A percentile compares a stretch with the other conserved stretches of the same genome.
These are phyloP conservation scores for Hirsutella minnesotensis DNA, from an alignment of 2,329 filamentous ascomycete species.

Conservation along the genomic window DNA sequence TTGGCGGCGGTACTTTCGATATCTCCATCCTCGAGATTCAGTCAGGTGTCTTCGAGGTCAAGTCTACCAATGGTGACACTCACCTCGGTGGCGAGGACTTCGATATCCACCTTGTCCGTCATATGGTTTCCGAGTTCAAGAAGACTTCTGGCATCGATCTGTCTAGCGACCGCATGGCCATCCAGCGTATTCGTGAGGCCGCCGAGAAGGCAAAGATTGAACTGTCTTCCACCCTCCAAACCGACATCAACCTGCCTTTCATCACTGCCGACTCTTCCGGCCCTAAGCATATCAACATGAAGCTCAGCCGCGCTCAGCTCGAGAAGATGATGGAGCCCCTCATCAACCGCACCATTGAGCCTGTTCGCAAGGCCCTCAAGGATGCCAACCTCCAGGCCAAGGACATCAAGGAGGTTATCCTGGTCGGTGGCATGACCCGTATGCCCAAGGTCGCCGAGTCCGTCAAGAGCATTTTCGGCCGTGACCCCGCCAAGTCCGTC, in stretches of 20 bases:
- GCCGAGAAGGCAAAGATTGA: slow-evolving; percentile 99
- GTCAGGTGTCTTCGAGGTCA: slow-evolving; percentile 96
- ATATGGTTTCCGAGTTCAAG: slow-evolving; percentile 94
- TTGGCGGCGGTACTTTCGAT: slow-evolving; percentile 98
- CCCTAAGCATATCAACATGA: slow-evolving; percentile 96
- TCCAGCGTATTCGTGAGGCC: slow-evolving; percentile 96
- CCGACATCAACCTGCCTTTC: slow-evolving; percentile 97
- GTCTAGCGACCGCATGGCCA: slow-evolving; percentile 88
- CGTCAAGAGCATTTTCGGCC: slow-evolving; percentile 92
- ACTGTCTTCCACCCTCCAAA: slow-evolving; percentile 87
- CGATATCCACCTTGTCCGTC: slow-evolving; percentile 85
- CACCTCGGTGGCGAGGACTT: slow-evolving; percentile 98
- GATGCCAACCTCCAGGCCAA: slow-evolving; percentile 83
- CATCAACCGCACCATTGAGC: slow-evolving; percentile 76
- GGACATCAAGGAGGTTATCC: slow-evolving; percentile 95
- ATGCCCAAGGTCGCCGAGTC: slow-evolving; percentile 98
- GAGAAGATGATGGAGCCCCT: slow-evolving; percentile 87
- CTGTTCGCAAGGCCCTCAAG: slow-evolving; percentile 93
- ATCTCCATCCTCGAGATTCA: slow-evolving; percentile 96
- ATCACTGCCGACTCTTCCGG: slow-evolving; percentile 93
- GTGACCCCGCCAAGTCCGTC: slow-evolving; percentile 93
- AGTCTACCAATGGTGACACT: slow-evolving; percentile 98
- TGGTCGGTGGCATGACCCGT: slow-evolving; percentile 98
- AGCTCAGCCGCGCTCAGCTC: slow-evolving; percentile 85
- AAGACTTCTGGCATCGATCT: slow-evolving; percentile 88